A percentile compares a stretch with the other conserved stretches of the same genome.
Evolutionary conservation across 768 basidiomycete species (phyloP).

Genomic region (Suillus weaverae): DNA sequence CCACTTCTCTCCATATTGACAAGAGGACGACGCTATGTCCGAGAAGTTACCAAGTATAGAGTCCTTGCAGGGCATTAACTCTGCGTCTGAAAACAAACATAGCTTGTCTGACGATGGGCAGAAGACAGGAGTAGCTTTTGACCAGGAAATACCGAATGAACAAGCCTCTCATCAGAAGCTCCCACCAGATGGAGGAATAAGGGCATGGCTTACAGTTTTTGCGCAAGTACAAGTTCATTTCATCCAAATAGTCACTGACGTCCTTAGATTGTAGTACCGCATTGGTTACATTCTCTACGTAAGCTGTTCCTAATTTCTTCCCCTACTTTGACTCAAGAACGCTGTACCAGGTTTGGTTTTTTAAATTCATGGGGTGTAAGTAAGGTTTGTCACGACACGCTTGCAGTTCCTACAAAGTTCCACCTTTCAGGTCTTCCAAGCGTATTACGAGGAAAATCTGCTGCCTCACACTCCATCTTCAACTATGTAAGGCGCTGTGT

Average conservation of each 20-base stretch:
- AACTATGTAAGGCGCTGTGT: constrained; percentile 46
- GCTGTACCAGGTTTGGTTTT: constrained; percentile 55
- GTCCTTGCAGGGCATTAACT: not conserved
- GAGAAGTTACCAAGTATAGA: not conserved
- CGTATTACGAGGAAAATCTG: constrained; percentile 60
- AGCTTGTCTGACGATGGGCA: too few species aligned
- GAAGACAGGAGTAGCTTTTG: constrained; percentile 3
- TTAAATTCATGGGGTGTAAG: constrained; percentile 76
- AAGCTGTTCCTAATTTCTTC: not conserved
- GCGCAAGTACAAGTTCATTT: constrained; percentile 19
- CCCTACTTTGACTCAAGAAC: not conserved
- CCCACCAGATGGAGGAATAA: constrained; percentile 31
- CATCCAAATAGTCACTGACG: constrained; percentile 16
- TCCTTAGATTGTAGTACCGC: constrained; percentile 41
- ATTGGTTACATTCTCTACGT: constrained; percentile 6
- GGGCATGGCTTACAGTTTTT: constrained; percentile 32
- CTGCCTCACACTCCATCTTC: constrained; percentile 55
- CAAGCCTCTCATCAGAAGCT: constrained; percentile 10
- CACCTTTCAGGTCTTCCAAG: constrained; percentile 61
- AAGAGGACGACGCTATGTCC: not conserved
- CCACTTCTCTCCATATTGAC: not conserved
- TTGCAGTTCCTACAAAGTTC: constrained; percentile 1
- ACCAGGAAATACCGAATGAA: not conserved
- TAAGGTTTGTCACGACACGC: constrained; percentile 8
- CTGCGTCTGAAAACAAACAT: not conserved